Conservation (phyloP, 2,329 filamentous ascomycete genomes). For the Myriosclerotinia duriaeana region DNA sequence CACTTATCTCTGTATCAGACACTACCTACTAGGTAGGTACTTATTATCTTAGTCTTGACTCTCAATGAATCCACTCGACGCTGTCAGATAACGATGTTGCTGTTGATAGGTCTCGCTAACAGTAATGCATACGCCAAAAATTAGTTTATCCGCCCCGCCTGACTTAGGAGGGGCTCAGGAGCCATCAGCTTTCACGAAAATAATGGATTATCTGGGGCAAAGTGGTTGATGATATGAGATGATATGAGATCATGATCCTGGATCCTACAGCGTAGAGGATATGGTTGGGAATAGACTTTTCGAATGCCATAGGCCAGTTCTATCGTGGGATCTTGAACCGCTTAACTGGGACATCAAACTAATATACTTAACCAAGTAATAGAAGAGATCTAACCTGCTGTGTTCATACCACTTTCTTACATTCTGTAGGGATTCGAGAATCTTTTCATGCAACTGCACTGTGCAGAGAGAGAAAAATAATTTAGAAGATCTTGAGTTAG, state of each 20-base stretch:
- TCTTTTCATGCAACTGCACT: not conserved
- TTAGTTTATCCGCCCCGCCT: not conserved
- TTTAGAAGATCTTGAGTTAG: not conserved
- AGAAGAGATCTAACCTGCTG: conserved; percentile 1
- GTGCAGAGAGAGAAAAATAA: not conserved
- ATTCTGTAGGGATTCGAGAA: not conserved
- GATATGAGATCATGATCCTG: conserved; percentile 7
- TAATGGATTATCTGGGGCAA: not conserved
- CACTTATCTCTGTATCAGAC: conserved; percentile 9
- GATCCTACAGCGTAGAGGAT: not conserved
- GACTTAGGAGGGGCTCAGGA: not conserved
- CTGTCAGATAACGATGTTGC: conserved; percentile 14
- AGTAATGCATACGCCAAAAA: not conserved
- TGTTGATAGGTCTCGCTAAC: conserved; percentile 20
- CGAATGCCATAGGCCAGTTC: not conserved
- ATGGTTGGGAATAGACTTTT: conserved; percentile 6
- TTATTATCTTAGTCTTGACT: too few relatives aligned
- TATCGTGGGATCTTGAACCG: not conserved
- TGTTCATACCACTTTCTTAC: not conserved
- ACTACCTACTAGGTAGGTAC: not conserved
- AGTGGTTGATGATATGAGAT: conserved; percentile 3
- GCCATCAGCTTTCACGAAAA: not conserved
- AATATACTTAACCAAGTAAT: conserved; percentile 7
- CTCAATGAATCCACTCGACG: conserved; percentile 8
- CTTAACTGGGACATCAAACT: conserved; percentile 2